phyloP scores from a whole-genome alignment of 129 eudicot species.

The Pittosporum tobira region DNA sequence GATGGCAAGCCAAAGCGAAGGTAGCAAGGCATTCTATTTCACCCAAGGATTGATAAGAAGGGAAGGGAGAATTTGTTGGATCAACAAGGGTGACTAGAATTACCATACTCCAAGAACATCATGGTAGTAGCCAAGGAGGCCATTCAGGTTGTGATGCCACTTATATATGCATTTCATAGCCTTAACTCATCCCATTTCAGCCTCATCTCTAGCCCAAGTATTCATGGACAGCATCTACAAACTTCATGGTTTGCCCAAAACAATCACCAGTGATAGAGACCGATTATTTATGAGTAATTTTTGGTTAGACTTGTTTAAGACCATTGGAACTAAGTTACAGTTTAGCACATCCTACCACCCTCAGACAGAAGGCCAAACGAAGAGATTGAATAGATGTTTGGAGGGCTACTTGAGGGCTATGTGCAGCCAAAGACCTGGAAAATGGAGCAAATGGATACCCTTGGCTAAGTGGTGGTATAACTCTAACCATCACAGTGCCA shows the following conservation, averaged over 20 bases:
- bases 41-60: no score
- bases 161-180: constrained; percentile 13
- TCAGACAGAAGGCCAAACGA: constrained; percentile 8
- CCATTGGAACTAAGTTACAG: not conserved
- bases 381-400: not conserved
- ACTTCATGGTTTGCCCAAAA: constrained; percentile 8
- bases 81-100: no score
- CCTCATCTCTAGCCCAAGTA: not conserved
- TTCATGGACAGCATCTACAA: constrained; percentile 12
- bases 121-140: no score
- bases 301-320: constrained; percentile 3
- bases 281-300: constrained; percentile 1
- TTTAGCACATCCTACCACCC: constrained; percentile 13
- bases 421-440: not conserved
- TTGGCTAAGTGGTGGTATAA: constrained; percentile 4
- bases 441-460: constrained; percentile 1
- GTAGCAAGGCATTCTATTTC: no score
- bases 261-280: constrained; percentile 8
- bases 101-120: no score
- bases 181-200: not conserved
- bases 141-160: no score
- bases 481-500: not conserved
- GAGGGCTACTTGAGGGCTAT: not conserved
- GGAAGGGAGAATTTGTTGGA: no score
- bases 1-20: no score